phyloP scores from a whole-genome alignment of 345 rosid species.

The Ceriops decandra region DNA sequence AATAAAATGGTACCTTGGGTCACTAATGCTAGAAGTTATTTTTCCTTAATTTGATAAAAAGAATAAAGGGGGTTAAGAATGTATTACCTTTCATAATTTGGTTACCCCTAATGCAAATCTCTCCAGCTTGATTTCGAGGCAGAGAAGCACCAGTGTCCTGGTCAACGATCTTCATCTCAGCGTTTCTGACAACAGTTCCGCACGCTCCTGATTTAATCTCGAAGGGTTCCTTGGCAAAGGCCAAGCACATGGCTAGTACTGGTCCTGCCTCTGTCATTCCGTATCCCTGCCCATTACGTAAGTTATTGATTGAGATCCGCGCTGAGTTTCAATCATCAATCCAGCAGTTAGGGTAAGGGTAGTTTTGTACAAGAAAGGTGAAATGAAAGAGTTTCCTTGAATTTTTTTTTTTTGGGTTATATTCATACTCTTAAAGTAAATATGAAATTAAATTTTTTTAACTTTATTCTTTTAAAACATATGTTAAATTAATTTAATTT shows the following conservation, averaged over 20 bases:
- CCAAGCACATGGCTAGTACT: slow-evolving; percentile 67
- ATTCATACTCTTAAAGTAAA: no score
- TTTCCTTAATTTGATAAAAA: neutral
- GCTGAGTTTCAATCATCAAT: neutral
- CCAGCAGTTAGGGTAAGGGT: no score
- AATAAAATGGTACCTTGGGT: no score
- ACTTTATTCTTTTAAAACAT: no score
- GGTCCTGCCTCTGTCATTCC: slow-evolving; percentile 99
- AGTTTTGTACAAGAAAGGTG: no score
- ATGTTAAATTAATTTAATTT: no score
- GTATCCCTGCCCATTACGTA: slow-evolving; percentile 46
- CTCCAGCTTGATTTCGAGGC: slow-evolving; percentile 64
- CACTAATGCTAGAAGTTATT: neutral
- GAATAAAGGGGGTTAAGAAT: neutral
- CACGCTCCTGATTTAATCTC: slow-evolving; percentile 73
- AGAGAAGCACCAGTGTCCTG: slow-evolving; percentile 55
- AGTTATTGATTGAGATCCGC: neutral
- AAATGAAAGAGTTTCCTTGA: no score
- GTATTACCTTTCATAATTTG: slow-evolving; percentile 87
- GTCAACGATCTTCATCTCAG: slow-evolving; percentile 84
- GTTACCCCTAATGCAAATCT: slow-evolving; percentile 70
- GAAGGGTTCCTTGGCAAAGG: slow-evolving; percentile 71
- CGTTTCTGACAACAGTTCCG: slow-evolving; percentile 85
- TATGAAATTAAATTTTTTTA: no score
- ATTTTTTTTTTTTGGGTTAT: no score